phyloP scores from a whole-genome alignment of 169 alveolate species.

The Plasmodium malariae region DNA sequence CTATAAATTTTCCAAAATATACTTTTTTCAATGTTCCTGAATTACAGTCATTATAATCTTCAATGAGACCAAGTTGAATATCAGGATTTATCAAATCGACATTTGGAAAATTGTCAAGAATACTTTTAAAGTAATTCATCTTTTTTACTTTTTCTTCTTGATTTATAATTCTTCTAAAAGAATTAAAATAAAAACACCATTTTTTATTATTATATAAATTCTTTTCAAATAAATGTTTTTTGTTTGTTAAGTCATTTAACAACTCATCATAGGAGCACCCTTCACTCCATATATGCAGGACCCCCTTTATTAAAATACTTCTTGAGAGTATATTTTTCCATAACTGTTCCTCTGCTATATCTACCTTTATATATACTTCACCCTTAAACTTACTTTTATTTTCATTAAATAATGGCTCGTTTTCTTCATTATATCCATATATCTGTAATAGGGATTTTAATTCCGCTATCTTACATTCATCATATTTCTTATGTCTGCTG shows the following conservation, averaged over 20 bases:
- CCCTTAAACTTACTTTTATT: conserved; percentile 39
- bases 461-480: conserved; percentile 79
- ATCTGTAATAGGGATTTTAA: conserved; percentile 75
- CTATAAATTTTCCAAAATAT: conserved; percentile 70
- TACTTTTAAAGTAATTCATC: conserved; percentile 51
- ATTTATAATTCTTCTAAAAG: conserved; percentile 76
- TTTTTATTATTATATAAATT: conserved; percentile 61
- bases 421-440: conserved; percentile 52
- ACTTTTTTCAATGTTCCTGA: conserved; percentile 65
- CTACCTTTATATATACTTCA: conserved; percentile 72
- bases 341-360: conserved; percentile 59
- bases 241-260: conserved; percentile 29
- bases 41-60: conserved; percentile 59
- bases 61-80: conserved; percentile 70
- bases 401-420: conserved; percentile 12
- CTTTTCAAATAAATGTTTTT: conserved; percentile 38
- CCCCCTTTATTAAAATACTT: conserved; percentile 78
- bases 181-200: conserved; percentile 72
- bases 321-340: conserved; percentile 77
- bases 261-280: conserved; percentile 75
- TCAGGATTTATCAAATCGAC: conserved; percentile 50
- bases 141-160: conserved; percentile 69
- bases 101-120: conserved; percentile 28
- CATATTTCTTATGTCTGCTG: conserved; percentile 80
- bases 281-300: conserved; percentile 81